Base-by-base conservation (phyloP, 2,329 filamentous ascomycete genomes). In the Ilyonectria robusta region DNA sequence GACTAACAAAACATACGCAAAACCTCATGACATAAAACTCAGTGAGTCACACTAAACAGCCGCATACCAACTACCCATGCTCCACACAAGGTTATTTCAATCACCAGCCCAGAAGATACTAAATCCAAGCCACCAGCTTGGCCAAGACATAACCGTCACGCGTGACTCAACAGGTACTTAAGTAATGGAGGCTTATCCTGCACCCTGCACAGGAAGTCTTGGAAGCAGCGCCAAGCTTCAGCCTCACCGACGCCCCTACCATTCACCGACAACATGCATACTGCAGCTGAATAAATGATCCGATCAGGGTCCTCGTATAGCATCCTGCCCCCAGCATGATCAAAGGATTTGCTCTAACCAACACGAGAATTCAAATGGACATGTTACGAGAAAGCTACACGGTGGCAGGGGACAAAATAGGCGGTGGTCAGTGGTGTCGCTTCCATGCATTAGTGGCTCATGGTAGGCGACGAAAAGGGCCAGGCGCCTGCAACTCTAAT, bases 401-500 rank as follows among this genome's bases (percentile, higher is more conserved):
- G 51, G 48, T 42, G 11, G 47, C 23, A 33, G 55, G 56, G 64
- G 53, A 29, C 10, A 65, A 65, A 66, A 57, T 70, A 71, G 70
- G 54, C 63, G 60, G 67, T 59, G 72, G 62, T 73, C 68, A 70
- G 66, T 72, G 63, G 59, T 55, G 59, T 67, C 63, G 65, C 73
- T 69, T 71, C 68, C 65, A 47, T 71, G 69, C 69, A 71, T 71
- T 71, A 71, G 69, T 65, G 65, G 69, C 62, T 59, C 62, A 71
- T 61, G 67, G 63, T 50, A 59, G 42, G 62, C 51, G 59, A 64
- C 65, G 42, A 66, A 62, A 58, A 29, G 37, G 65, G 70, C 66
- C 68, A 68, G 70, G 64, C 60, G 59, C 59, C 68, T 58, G 68
- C 67, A 75, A 69, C 64, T 70, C 74, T 72, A 73, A 69, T 69